Evolutionary conservation across 148 eudicot species (phyloP), one percentile per base, ranked within the genome.

Genomic region (Rhododendron molle): DNA sequence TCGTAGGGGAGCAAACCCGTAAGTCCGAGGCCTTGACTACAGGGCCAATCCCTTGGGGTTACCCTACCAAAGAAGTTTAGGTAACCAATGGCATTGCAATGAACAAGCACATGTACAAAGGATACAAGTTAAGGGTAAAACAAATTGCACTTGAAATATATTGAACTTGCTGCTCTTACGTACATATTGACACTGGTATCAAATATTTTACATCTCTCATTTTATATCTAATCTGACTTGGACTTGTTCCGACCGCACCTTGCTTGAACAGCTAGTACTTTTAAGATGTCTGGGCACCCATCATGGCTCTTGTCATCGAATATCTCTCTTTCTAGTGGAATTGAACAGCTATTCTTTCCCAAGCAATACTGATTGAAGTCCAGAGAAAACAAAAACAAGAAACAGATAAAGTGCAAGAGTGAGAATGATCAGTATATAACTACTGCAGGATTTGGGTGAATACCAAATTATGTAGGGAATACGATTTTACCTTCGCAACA

Each of bases 191-290:
- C 76, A 71, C 76, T 30, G 38, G 5, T 71, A 13, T 71, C 20
- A 71, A 71, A 28, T 30, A 67, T 30, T 71, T 30, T 13, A 13
- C 20, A 12, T 30, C 76, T 30, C 76, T 71, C 38, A 71, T 30
- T 30, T 81, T 46, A 56, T 60, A 56, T 60, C 82, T 81, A 67
- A 44, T 2, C 32, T n/a, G 71, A 46, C 3, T 43, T 80, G 30
- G 71, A 78, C 34, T 43, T 80, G 21, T 5, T 44, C 15, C 28
- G 79, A 28, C 80, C 92, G 81, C 98, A 96, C 83, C 78, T 87
- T 38, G 84, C 92, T 92, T 96, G 98, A 49, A 95, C 89, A 5
- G 96, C 94, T 83, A 96, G 88, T 20, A 82, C 85, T 86, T 93
- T 95, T 0, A 87, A 20, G 18, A 87, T 77, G n/a, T 88, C 82